Conservation (phyloP, 176 grass and related monocot genomes). For the Chloris gayana region DNA sequence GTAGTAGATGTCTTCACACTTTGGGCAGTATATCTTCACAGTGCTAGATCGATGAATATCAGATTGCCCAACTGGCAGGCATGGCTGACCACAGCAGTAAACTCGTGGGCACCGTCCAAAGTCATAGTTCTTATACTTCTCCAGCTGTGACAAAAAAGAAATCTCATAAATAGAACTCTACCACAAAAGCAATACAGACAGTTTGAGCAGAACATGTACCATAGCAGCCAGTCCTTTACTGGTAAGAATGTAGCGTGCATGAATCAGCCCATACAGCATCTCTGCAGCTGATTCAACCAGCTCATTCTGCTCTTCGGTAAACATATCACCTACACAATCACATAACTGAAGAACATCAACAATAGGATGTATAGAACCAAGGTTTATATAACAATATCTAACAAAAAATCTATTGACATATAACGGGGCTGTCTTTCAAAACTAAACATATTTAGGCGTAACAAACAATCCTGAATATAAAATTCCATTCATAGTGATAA, state of each 20-base stretch:
- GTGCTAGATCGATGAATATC: slow-evolving; percentile 71
- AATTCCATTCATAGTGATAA: neutral
- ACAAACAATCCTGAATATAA: neutral
- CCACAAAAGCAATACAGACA: slow-evolving; percentile 1
- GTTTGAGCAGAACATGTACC: slow-evolving; percentile 46
- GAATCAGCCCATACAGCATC: slow-evolving; percentile 92
- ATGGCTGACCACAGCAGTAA: slow-evolving; percentile 84
- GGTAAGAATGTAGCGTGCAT: slow-evolving; percentile 91
- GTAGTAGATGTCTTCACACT: slow-evolving; percentile 93
- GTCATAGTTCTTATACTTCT: slow-evolving; percentile 87
- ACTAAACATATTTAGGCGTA: neutral
- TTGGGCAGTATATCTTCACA: slow-evolving; percentile 92
- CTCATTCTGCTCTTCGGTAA: slow-evolving; percentile 84
- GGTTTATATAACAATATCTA: neutral
- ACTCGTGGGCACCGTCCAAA: slow-evolving; percentile 82
- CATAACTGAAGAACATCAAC: neutral
- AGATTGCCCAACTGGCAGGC: slow-evolving; percentile 76
- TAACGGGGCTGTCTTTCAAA: neutral
- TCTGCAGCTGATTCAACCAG: slow-evolving; percentile 91
- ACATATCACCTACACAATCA: slow-evolving; percentile 32
- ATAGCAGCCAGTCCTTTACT: slow-evolving; percentile 86
- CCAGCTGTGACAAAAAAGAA: slow-evolving; percentile 57
- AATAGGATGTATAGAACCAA: neutral
- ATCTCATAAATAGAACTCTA: slow-evolving; percentile 19
- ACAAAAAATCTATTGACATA: neutral